Evolutionary conservation across 495 filamentous ascomycete genomes (phyloP).

Genomic region (Penicillium pancosmium): DNA sequence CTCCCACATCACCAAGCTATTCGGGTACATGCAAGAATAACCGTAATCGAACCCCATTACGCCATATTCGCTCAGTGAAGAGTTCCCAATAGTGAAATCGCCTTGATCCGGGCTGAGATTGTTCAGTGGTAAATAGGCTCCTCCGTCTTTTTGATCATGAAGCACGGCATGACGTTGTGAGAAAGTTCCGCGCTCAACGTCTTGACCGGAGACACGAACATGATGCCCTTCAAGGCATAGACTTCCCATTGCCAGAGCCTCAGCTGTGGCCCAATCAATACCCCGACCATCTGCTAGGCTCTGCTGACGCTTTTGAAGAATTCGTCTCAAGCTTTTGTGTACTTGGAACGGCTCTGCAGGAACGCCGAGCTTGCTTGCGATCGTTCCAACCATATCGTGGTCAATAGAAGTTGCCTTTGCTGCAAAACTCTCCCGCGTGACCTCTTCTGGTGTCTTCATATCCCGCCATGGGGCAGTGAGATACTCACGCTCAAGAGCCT

Average conservation of each 20-base stretch:
- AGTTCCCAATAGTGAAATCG: constrained; percentile 95
- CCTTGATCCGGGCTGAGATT: constrained; percentile 86
- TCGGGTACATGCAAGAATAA: constrained; percentile 94
- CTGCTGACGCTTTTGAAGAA: constrained; percentile 86
- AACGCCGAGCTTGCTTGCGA: constrained; percentile 71
- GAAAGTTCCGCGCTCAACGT: constrained; percentile 99
- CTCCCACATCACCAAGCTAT: constrained; percentile 98
- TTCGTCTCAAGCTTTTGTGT: constrained; percentile 96
- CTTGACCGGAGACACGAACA: constrained; percentile 95
- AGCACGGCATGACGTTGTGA: constrained; percentile 96
- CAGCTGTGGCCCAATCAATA: constrained; percentile 97
- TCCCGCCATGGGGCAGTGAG: constrained; percentile 97
- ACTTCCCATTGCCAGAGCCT: constrained; percentile 92
- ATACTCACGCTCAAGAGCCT: constrained; percentile 96
- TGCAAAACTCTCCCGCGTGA: constrained; percentile 90
- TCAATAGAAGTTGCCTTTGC: constrained; percentile 86
- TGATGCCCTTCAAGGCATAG: constrained; percentile 91
- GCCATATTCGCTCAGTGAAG: constrained; percentile 94
- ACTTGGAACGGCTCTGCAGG: constrained; percentile 82
- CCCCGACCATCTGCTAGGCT: constrained; percentile 86
- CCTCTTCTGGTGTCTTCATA: constrained; percentile 97
- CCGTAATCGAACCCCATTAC: constrained; percentile 95
- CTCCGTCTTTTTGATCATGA: constrained; percentile 92
- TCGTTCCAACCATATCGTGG: constrained; percentile 67
- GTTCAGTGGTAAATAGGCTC: constrained; percentile 89